Evolutionary conservation across 129 eudicot species (phyloP).

Genomic region (carrot (Daucus carota)): DH1_v3.0 NC_030384.2:21177001-21177500

Average conservation of each 20-base stretch:
- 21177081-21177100: neutral
- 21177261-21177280: slow-evolving; percentile 13
- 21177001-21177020: slow-evolving; percentile 25
- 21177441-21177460: too few species aligned
- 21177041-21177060: neutral
- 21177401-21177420: neutral
- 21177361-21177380: neutral
- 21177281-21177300: neutral
- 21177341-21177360: neutral
- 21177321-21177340: slow-evolving; percentile 4
- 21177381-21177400: neutral
- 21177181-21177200: neutral
- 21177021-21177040: neutral
- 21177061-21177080: neutral
- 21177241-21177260: slow-evolving; percentile 13
- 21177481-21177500: too few species aligned
- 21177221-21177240: slow-evolving; percentile 14
- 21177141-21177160: neutral
- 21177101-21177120: slow-evolving; percentile 11
- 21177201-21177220: slow-evolving; percentile 13
- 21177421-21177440: neutral
- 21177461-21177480: too few species aligned
- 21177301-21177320: neutral
- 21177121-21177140: slow-evolving; percentile 7
- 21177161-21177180: slow-evolving; percentile 3